Percentiles rank a stretch among this genome's conserved stretches.
phyloP scores from a whole-genome alignment of 2,329 filamentous ascomycete species.

The Epicoccum sorghinum region DNA sequence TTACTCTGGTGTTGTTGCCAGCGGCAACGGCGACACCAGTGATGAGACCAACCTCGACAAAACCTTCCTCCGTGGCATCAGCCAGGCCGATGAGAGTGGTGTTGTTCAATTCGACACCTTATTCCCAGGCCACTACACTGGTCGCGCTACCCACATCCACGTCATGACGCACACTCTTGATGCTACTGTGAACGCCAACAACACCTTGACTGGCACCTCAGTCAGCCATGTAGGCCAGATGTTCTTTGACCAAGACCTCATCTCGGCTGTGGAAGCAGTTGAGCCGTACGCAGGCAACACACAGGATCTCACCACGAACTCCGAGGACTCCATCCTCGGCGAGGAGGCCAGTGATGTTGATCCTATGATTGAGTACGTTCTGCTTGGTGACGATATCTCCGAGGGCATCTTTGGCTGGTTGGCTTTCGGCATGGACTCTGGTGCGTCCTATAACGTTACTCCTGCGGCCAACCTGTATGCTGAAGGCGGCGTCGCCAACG shows the following conservation, averaged over 20 bases:
- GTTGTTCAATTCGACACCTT: conserved; percentile 57
- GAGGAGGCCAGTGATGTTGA: conserved; percentile 57
- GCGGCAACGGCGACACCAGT: conserved; percentile 51
- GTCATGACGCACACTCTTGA: conserved; percentile 42
- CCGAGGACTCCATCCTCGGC: conserved; percentile 57
- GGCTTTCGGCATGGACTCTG: conserved; percentile 39
- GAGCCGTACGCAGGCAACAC: conserved; percentile 53
- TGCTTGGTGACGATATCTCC: conserved; percentile 57
- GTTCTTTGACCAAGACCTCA: conserved; percentile 68
- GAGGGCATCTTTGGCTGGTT: conserved; percentile 45
- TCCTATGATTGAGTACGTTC: conserved; percentile 64
- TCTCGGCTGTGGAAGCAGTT: conserved; percentile 56
- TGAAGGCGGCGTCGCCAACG: conserved; percentile 39
- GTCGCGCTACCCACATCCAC: conserved; percentile 49
- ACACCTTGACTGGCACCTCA: conserved; percentile 56
- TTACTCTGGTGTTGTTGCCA: conserved; percentile 45
- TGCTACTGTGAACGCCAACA: conserved; percentile 52
- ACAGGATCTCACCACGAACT: conserved; percentile 56
- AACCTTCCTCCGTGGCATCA: conserved; percentile 56
- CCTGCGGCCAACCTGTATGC: conserved; percentile 34
- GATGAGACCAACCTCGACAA: conserved; percentile 42
- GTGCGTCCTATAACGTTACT: conserved; percentile 32
- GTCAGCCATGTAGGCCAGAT: conserved; percentile 67
- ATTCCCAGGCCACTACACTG: conserved; percentile 52
- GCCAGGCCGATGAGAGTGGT: conserved; percentile 55